phyloP scores from a whole-genome alignment of 164 flowering plant species.

The Vitis labrusca region DNA sequence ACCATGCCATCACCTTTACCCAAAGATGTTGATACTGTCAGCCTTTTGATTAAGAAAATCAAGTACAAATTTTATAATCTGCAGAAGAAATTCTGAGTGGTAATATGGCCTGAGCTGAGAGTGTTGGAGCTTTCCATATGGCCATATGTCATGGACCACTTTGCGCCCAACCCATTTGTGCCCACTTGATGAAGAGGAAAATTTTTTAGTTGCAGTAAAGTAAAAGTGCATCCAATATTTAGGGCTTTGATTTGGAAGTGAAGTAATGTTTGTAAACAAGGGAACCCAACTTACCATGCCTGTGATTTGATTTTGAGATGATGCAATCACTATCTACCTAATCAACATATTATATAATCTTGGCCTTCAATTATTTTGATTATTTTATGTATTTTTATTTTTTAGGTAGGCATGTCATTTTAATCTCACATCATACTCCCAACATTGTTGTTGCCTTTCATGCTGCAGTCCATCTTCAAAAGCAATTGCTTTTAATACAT shows the following conservation, averaged over 20 bases:
- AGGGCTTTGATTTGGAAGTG: not conserved
- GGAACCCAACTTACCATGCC: slow-evolving; percentile 10
- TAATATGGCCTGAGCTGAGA: no score
- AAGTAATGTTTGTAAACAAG: slow-evolving; percentile 3
- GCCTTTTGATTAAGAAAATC: no score
- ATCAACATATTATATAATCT: no score
- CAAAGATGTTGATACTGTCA: no score
- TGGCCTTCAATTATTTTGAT: no score
- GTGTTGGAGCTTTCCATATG: no score
- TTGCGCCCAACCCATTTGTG: not conserved
- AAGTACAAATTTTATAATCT: no score
- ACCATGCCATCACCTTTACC: no score
- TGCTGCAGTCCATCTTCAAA: slow-evolving; percentile 9
- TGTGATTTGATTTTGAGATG: slow-evolving; percentile 10
- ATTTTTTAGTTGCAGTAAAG: not conserved
- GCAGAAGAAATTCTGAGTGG: no score
- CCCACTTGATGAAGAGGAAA: not conserved
- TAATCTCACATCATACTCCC: slow-evolving; percentile 8
- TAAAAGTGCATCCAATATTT: not conserved
- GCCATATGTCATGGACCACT: not conserved
- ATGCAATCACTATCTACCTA: not conserved
- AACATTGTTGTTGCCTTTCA: not conserved
- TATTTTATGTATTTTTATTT: no score
- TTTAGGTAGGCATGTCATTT: slow-evolving; percentile 20
- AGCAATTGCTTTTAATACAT: not conserved